Percentiles rank a stretch among this genome's conserved stretches.
phyloP scores from a whole-genome alignment of 2,329 filamentous ascomycete species.

The Botryotinia narcissicola region DNA sequence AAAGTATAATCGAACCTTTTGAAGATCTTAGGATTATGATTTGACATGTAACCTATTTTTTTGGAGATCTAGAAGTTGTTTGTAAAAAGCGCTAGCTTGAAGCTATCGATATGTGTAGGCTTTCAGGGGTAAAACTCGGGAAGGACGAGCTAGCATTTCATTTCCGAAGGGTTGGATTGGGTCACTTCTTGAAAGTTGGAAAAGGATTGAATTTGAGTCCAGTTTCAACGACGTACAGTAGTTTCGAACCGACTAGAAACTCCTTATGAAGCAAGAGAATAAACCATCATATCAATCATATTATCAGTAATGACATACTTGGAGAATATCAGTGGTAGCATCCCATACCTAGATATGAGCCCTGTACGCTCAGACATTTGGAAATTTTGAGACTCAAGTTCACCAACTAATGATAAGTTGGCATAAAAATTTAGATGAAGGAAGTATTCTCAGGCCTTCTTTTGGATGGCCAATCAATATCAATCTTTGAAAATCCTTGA shows the following conservation, averaged over 20 bases:
- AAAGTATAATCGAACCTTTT: neutral
- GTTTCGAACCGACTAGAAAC: neutral
- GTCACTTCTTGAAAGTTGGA: neutral
- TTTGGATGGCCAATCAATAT: constrained; percentile 1
- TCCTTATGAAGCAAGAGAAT: neutral
- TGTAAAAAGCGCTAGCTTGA: neutral
- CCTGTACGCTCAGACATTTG: neutral
- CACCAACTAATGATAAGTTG: neutral
- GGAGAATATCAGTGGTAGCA: neutral
- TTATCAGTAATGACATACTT: neutral
- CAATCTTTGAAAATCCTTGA: constrained; percentile 1
- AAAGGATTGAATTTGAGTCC: neutral
- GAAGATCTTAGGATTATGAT: neutral
- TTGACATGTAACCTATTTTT: neutral
- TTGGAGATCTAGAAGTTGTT: neutral
- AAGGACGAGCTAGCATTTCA: constrained; percentile 8
- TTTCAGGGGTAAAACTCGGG: constrained; percentile 8
- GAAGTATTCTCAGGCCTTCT: neutral
- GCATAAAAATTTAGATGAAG: neutral
- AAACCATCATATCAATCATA: neutral
- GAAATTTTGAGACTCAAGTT: neutral
- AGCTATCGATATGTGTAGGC: neutral
- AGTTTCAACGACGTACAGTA: neutral
- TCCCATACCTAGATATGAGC: neutral
- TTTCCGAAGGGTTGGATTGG: neutral